Conservation (phyloP, 2,329 filamentous ascomycete species). For the Pochonia chlamydosporia region DNA sequence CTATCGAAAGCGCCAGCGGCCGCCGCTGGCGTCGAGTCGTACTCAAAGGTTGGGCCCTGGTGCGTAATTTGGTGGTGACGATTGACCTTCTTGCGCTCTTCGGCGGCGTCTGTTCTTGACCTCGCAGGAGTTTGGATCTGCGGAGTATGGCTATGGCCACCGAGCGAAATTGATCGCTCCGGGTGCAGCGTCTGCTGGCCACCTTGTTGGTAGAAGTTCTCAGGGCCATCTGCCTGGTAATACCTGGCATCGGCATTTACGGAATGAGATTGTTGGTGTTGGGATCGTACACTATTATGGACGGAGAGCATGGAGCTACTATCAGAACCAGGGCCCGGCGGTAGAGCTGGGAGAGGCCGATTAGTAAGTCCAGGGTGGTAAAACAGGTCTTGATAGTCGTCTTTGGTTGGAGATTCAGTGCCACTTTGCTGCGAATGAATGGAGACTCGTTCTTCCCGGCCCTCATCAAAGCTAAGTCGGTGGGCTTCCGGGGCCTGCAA, state of each 20-base stretch:
- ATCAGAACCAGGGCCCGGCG: conserved; percentile 57
- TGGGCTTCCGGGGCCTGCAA: conserved; percentile 68
- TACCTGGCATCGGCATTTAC: conserved; percentile 39
- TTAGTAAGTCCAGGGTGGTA: conserved; percentile 77
- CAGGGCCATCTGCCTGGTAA: conserved; percentile 37
- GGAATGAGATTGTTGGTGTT: conserved; percentile 44
- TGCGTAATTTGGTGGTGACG: conserved; percentile 47
- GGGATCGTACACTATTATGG: conserved; percentile 34
- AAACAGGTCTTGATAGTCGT: conserved; percentile 84
- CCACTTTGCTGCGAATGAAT: conserved; percentile 50
- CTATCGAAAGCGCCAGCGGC: conserved; percentile 66
- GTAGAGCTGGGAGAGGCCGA: conserved; percentile 59
- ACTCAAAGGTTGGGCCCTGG: conserved; percentile 46
- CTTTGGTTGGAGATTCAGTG: conserved; percentile 61
- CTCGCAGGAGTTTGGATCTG: conserved; percentile 75
- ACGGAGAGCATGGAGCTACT: conserved; percentile 45
- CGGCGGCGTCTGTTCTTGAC: conserved; percentile 90
- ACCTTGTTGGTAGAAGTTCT: conserved; percentile 41
- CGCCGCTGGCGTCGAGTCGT: conserved; percentile 48
- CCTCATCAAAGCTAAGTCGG: conserved; percentile 85
- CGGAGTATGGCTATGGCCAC: conserved; percentile 75
- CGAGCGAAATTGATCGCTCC: conserved; percentile 74
- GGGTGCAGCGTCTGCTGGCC: conserved; percentile 37
- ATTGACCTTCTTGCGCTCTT: conserved; percentile 52
- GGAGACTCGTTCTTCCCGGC: conserved; percentile 64